Conservation (phyloP, 306 rosid genomes). For the Begonia masoniana region DNA sequence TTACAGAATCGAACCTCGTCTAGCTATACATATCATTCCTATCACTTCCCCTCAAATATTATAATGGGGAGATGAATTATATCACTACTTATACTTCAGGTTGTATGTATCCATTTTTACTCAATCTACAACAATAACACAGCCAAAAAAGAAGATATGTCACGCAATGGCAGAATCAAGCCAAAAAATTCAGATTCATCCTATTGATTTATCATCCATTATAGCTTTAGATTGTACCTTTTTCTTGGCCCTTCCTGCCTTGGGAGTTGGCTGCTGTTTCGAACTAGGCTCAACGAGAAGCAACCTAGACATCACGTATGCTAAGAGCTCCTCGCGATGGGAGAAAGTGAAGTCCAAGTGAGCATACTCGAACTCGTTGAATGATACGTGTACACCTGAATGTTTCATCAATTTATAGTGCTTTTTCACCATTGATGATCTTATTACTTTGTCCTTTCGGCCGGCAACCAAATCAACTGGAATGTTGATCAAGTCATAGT, state of each 20-base stretch:
- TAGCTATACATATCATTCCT: no score
- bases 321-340: slow-evolving; percentile 76
- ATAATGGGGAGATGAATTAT: no score
- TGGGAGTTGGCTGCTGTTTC: not conserved
- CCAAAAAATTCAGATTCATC: no score
- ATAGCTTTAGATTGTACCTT: not conserved
- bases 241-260: not conserved
- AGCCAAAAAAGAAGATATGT: no score
- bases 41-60: no score
- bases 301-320: slow-evolving; percentile 71
- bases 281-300: slow-evolving; percentile 39
- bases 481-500: slow-evolving; percentile 47
- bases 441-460: slow-evolving; percentile 68
- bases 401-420: slow-evolving; percentile 64
- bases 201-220: no score
- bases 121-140: no score
- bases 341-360: slow-evolving; percentile 93
- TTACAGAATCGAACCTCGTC: no score
- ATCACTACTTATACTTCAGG: no score
- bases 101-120: no score
- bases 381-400: slow-evolving; percentile 48
- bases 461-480: slow-evolving; percentile 92
- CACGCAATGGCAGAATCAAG: no score
- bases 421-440: slow-evolving; percentile 75
- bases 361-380: slow-evolving; percentile 69